Percentiles rank a stretch among this genome's conserved stretches.
Evolutionary conservation across 2,329 filamentous ascomycete genomes (phyloP).

Genomic region (Pseudogymnoascus pannorum): DNA sequence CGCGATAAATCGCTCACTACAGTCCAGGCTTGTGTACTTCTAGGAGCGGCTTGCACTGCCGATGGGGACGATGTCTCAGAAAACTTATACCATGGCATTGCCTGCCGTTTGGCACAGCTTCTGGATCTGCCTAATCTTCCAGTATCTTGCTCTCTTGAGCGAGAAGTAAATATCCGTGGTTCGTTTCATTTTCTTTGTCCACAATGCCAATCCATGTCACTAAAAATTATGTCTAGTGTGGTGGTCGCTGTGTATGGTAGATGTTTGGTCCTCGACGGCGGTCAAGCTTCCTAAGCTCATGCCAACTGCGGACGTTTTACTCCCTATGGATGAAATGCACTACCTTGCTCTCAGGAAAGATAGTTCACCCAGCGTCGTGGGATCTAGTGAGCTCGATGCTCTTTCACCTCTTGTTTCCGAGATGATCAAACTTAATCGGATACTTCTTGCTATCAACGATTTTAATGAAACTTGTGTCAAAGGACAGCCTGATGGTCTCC

Average conservation of each 20-base stretch:
- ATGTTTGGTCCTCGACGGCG: slow-evolving; percentile 20
- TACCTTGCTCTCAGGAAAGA: neutral
- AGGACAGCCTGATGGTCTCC: slow-evolving; percentile 19
- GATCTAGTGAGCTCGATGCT: neutral
- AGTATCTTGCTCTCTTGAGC: slow-evolving; percentile 14
- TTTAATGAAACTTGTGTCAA: slow-evolving; percentile 30
- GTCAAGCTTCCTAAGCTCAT: slow-evolving; percentile 19
- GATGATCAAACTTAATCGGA: slow-evolving; percentile 34
- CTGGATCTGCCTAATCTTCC: slow-evolving; percentile 16
- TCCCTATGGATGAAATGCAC: slow-evolving; percentile 17
- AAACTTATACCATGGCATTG: slow-evolving; percentile 19
- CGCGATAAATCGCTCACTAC: slow-evolving; percentile 18
- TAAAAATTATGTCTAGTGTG: slow-evolving; percentile 15
- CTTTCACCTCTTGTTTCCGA: slow-evolving; percentile 23
- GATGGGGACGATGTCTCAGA: slow-evolving; percentile 17
- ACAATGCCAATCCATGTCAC: neutral
- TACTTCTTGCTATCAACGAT: slow-evolving; percentile 36
- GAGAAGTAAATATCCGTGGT: slow-evolving; percentile 20
- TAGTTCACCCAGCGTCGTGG: neutral
- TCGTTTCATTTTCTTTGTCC: neutral
- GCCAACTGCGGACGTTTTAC: slow-evolving; percentile 14
- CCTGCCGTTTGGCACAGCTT: slow-evolving; percentile 19
- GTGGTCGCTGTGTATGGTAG: slow-evolving; percentile 21
- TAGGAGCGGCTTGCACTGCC: slow-evolving; percentile 17
- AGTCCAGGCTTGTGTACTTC: slow-evolving; percentile 19